Base-by-base conservation (phyloP, 768 basidiomycete genomes). In the Hypholoma sublateritium region DNA sequence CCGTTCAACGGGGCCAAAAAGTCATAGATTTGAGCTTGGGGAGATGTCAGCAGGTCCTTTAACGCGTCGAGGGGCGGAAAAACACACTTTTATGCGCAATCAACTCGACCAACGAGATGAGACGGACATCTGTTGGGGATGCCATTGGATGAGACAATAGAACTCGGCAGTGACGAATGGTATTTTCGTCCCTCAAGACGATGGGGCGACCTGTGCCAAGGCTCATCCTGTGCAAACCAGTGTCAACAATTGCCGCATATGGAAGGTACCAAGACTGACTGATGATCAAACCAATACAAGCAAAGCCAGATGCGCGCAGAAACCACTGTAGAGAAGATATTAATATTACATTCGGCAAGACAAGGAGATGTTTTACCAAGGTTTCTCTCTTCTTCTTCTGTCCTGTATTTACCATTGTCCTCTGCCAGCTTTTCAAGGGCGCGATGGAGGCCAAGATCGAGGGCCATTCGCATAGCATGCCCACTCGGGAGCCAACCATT, bases 401-500 rank as follows among this genome's bases (percentile, higher is more conserved):
- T 77, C 21, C 86, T 78, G 58, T 82, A 80, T 68, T 87, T 89
- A n/a, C 75, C 82, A 43, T 70, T 79, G 34, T 84, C 83, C 50
- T 95, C 91, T 1, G 89, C 91, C 8, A 98, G 80, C 69, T 93
- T 96, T 67, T 96, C 94, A 43, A 97, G 72, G 9, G 95, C 95
- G 43, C 91, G 87, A 69, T 98, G 93, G 19, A 98, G 79, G 32
- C 95, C 93, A 51, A 98, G 87, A 68, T 97, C 95, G 52, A 96
- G 76, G 19, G 93, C 94, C 93, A 96, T 96, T 51, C 95, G 86
- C 86, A 97, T 88, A 5, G 95, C 95, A 67, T 98, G 95, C 2
- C 95, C 95, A 64, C 91, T 90, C 8, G 95, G 93, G 45, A 98
- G 80, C 93, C 93, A 98, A 0, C 93, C 94, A 60, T 94, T 93